These are phyloP conservation scores for Dictyostelium capitatum DNA, from an alignment of 78 protist species.

Conservation along the genomic window DNA sequence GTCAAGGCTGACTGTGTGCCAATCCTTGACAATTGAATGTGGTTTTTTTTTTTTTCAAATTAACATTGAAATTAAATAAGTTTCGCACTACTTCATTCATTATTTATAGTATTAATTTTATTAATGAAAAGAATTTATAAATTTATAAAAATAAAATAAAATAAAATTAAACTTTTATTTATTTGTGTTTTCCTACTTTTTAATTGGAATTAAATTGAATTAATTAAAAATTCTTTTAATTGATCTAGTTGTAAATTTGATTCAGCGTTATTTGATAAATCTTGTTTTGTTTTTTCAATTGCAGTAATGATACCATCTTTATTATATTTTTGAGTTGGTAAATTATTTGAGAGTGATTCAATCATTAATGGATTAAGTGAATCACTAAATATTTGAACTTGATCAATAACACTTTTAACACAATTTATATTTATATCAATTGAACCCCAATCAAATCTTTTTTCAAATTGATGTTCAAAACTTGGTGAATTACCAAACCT, in stretches of 20 bases:
- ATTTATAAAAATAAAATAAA: too few relatives aligned
- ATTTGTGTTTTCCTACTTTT: too few relatives aligned
- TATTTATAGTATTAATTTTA: too few relatives aligned
- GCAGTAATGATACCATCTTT: slow-evolving; percentile 23
- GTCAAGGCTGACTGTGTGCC: too few relatives aligned
- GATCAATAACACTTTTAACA: slow-evolving; percentile 41
- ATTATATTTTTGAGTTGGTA: slow-evolving; percentile 30
- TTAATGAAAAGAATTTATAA: too few relatives aligned
- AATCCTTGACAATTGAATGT: too few relatives aligned
- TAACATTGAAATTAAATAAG: too few relatives aligned
- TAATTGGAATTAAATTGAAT: too few relatives aligned
- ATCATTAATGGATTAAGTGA: slow-evolving; percentile 70
- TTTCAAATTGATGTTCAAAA: slow-evolving; percentile 82
- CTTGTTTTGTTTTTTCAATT: slow-evolving; percentile 20
- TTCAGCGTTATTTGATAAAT: slow-evolving; percentile 2
- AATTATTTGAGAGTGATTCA: slow-evolving; percentile 7
- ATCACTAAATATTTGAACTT: slow-evolving; percentile 53
- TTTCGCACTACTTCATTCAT: too few relatives aligned
- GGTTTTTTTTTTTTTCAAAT: too few relatives aligned
- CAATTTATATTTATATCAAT: slow-evolving; percentile 71
- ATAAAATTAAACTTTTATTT: neutral
- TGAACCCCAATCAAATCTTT: slow-evolving; percentile 79
- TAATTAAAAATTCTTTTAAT: slow-evolving; percentile 46
- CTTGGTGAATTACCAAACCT: slow-evolving; percentile 72
- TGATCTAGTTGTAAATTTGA: slow-evolving; percentile 13